These are phyloP conservation scores for Candida hispaniensis DNA, from an alignment of 805 yeast species.

Conservation along the genomic window DNA sequence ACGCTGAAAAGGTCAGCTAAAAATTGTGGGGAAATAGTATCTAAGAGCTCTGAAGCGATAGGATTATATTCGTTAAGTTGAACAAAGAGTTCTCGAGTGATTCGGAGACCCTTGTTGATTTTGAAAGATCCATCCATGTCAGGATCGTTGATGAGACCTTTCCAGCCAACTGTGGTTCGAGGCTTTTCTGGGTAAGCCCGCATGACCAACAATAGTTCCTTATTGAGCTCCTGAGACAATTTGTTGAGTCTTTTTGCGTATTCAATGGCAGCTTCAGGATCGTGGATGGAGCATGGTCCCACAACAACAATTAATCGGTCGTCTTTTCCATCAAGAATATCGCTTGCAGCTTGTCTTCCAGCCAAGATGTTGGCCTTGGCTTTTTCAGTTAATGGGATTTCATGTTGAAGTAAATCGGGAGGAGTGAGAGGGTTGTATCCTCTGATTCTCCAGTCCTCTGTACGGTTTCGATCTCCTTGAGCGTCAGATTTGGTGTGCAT, in stretches of 20 bases:
- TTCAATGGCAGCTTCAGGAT: slow-evolving; percentile 83
- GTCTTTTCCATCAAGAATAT: slow-evolving; percentile 67
- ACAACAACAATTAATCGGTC: slow-evolving; percentile 83
- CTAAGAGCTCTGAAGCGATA: slow-evolving; percentile 95
- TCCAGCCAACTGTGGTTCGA: slow-evolving; percentile 98
- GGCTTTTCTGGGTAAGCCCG: slow-evolving; percentile 98
- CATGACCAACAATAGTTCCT: slow-evolving; percentile 81
- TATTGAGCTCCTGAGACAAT: slow-evolving; percentile 50
- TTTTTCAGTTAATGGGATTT: slow-evolving; percentile 54
- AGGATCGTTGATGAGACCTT: slow-evolving; percentile 95
- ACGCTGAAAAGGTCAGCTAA: slow-evolving; percentile 85
- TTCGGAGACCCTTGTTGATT: slow-evolving; percentile 87
- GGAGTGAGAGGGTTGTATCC: slow-evolving; percentile 96
- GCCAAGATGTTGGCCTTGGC: slow-evolving; percentile 53
- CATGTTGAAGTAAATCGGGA: slow-evolving; percentile 85
- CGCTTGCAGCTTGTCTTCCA: slow-evolving; percentile 67
- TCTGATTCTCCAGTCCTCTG: slow-evolving; percentile 31
- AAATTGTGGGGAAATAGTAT: slow-evolving; percentile 94
- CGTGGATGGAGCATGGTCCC: slow-evolving; percentile 97
- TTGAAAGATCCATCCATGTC: slow-evolving; percentile 87
- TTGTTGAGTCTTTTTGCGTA: slow-evolving; percentile 60
- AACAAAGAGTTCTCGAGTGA: slow-evolving; percentile 77
- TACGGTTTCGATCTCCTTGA: slow-evolving; percentile 15
- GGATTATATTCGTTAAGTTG: slow-evolving; percentile 77
- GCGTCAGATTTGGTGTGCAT: slow-evolving; percentile 13